A percentile compares a stretch with the other conserved stretches of the same genome.
phyloP scores from a whole-genome alignment of 2,329 filamentous ascomycete genomes.

The Bipolaris victoriae region DNA sequence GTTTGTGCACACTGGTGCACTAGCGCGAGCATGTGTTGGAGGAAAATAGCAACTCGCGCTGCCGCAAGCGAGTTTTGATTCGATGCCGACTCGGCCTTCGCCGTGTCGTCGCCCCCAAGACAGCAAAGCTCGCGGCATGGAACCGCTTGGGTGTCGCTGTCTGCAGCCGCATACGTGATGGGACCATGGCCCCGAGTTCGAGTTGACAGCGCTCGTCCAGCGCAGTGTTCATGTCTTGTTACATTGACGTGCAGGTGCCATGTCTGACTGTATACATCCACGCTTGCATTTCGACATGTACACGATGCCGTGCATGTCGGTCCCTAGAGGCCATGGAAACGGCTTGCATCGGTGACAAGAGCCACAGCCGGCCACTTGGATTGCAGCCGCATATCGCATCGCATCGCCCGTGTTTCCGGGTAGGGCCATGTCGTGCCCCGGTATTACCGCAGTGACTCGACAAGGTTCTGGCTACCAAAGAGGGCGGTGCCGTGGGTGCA shows the following conservation, averaged over 20 bases:
- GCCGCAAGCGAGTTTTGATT: conserved; percentile 6
- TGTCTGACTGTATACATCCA: conserved; percentile 16
- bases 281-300: background rate
- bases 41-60: conserved; percentile 5
- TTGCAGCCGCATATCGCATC: conserved; percentile 7
- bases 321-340: conserved; percentile 3
- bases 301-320: too few relatives aligned
- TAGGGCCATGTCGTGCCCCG: conserved; percentile 3
- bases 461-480: conserved; percentile 1
- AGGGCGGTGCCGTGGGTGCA: conserved; percentile 11
- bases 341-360: conserved; percentile 11
- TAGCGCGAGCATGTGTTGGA: conserved; percentile 14
- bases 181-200: conserved; percentile 5
- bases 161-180: conserved; percentile 9
- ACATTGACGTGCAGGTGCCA: conserved; percentile 10
- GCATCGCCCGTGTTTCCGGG: conserved; percentile 11
- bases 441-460: background rate
- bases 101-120: conserved; percentile 4
- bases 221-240: conserved; percentile 15
- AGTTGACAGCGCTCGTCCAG: conserved; percentile 17
- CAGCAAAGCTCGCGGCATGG: conserved; percentile 27
- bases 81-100: conserved; percentile 10
- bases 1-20: conserved; percentile 18
- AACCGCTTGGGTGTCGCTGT: conserved; percentile 25
- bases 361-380: conserved; percentile 7